phyloP scores from a whole-genome alignment of 441 rosid species.

The Gossypium davidsonii region DNA sequence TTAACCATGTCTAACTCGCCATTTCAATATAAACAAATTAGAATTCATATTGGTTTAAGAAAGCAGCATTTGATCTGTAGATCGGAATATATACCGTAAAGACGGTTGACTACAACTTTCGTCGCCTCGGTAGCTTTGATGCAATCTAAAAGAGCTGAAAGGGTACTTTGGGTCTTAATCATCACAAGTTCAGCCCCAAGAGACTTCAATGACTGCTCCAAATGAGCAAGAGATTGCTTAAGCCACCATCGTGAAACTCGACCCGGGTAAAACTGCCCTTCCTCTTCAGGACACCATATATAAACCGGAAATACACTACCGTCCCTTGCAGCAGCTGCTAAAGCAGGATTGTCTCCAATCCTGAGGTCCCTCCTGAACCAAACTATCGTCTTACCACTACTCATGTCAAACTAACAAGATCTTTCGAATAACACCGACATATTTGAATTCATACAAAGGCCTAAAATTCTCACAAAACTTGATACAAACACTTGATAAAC shows the following conservation, averaged over 20 bases:
- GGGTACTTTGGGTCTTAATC: slow-evolving; percentile 58
- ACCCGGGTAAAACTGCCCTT: slow-evolving; percentile 79
- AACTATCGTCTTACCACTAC: slow-evolving; percentile 58
- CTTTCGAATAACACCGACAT: slow-evolving; percentile 3
- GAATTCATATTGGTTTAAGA: neutral
- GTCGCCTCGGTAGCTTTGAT: slow-evolving; percentile 52
- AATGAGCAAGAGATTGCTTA: slow-evolving; percentile 70
- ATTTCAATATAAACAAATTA: neutral
- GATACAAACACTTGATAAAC: neutral
- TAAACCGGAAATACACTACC: slow-evolving; percentile 67
- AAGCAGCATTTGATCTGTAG: neutral
- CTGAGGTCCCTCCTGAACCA: slow-evolving; percentile 95
- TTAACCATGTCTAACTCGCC: too few species aligned
- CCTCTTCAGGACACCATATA: slow-evolving; percentile 89
- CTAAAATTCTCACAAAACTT: slow-evolving; percentile 1
- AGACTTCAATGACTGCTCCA: slow-evolving; percentile 58
- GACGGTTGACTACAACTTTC: slow-evolving; percentile 80
- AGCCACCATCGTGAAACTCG: slow-evolving; percentile 98
- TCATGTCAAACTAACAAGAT: slow-evolving; percentile 30
- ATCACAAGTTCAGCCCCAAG: slow-evolving; percentile 69
- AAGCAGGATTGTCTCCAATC: slow-evolving; percentile 87
- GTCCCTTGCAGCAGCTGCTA: slow-evolving; percentile 74
- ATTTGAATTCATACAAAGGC: slow-evolving; percentile 2
- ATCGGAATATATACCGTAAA: slow-evolving; percentile 57
- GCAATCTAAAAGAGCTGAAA: slow-evolving; percentile 65